Conservation (phyloP, 257 asterid genomes). For the Oldenlandia corymbosa region DNA sequence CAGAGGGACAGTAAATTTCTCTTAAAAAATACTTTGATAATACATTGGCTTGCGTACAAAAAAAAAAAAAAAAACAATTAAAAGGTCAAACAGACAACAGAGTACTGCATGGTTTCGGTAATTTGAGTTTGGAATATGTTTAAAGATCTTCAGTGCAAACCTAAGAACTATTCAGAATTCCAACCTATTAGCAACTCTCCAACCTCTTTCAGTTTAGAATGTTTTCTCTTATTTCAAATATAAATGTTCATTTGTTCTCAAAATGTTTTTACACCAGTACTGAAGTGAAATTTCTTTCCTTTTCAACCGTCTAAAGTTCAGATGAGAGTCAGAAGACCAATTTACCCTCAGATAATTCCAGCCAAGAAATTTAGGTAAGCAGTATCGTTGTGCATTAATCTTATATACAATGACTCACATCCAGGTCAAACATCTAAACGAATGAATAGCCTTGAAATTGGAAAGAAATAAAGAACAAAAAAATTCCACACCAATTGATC, state of each 20-base stretch:
- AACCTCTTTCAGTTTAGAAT: too few species aligned
- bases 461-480: not conserved
- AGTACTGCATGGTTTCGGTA: not conserved
- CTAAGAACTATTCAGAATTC: too few species aligned
- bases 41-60: too few species aligned
- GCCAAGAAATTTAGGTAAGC: not conserved
- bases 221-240: too few species aligned
- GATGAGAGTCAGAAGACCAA: not conserved
- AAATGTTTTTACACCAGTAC: too few species aligned
- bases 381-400: not conserved
- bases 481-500: too few species aligned
- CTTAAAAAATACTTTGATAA: not conserved
- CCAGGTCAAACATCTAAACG: not conserved
- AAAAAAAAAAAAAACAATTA: too few species aligned
- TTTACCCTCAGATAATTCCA: not conserved
- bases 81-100: not conserved
- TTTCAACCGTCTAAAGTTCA: not conserved
- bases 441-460: not conserved
- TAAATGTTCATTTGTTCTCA: too few species aligned
- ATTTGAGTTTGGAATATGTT: not conserved
- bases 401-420: not conserved
- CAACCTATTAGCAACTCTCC: too few species aligned
- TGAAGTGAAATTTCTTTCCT: not conserved
- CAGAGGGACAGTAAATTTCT: not conserved
- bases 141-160: not conserved